Evolutionary conservation across 2,329 filamentous ascomycete genomes (phyloP), one percentile per base, ranked within the genome.

Genomic region (Zasmidium citrigriseum): DNA sequence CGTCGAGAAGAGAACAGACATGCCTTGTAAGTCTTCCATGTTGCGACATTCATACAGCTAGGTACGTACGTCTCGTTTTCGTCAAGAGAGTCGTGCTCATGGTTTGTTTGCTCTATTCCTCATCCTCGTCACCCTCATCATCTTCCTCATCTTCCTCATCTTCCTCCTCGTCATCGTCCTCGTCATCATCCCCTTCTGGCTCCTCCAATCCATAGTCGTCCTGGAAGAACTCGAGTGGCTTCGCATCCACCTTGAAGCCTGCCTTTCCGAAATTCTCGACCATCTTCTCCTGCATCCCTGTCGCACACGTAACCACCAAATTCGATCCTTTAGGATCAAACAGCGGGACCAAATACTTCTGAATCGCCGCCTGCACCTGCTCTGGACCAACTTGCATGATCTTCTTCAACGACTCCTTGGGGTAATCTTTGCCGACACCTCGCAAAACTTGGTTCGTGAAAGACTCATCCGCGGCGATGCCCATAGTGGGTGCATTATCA

Each of bases 401-500:
- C 65, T 88, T 86, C 62, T 85, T 86, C 64, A 99, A 80, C 64
- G 96, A 84, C 69, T 86, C 83, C 67, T 89, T 85, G 67, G 87
- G 90, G 81, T 91, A 96, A 51, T 92, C 89, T 57, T 86, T 86
- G 3, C 87, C 85, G 27, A 97, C 80, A 1, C 85, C 88, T 14
- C 89, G 84, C 50, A 98, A 83, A 4, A 96, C 93, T 57, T 90
- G 86, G 59, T 89, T 86, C 11, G 93, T 82, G 73, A 96, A 99
- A 70, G 91, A 93, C 66, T 89, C 86, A 69, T 88, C 84, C 0
- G 93, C 95, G 0, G 95, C 93, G 46, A 83, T 85, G 5, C 88
- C 84, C 82, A 96, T 90, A 0, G 90, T 97, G 1, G 89, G 83
- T 74, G 97, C 91, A 70, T 96, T 90, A 67, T 96, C 91, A 1